Conservation (phyloP, 202 grass and related monocot genomes). For the Sporobolus alterniflorus region DNA sequence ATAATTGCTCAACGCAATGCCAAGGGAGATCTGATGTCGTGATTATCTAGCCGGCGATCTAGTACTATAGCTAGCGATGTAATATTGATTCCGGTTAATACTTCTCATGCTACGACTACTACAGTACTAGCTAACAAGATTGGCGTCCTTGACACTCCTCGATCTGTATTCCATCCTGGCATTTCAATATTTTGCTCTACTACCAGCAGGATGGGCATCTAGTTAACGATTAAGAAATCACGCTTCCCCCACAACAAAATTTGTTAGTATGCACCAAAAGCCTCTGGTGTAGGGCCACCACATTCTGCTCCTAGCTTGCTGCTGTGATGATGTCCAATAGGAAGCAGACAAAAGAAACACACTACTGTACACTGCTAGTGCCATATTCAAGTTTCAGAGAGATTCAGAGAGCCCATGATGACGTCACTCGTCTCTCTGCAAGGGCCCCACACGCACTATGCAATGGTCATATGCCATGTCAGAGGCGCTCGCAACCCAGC, state of each 20-base stretch:
- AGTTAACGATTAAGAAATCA: too few species aligned
- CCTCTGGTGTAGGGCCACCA: slow-evolving; percentile 1
- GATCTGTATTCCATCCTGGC: neutral
- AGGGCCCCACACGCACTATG: neutral
- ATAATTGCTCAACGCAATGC: slow-evolving; percentile 12
- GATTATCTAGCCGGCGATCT: neutral
- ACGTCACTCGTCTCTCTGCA: slow-evolving; percentile 23
- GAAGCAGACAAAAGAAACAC: slow-evolving; percentile 27
- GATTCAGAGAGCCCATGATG: slow-evolving; percentile 21
- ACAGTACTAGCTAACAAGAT: slow-evolving; percentile 2
- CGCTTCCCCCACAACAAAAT: too few species aligned
- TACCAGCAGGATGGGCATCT: too few species aligned
- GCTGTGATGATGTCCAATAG: slow-evolving; percentile 32
- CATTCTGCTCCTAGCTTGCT: neutral
- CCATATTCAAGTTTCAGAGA: slow-evolving; percentile 41
- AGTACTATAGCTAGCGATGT: slow-evolving; percentile 17
- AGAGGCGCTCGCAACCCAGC: neutral
- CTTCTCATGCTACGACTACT: neutral
- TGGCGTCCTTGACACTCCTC: slow-evolving; percentile 19
- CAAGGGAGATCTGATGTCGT: slow-evolving; percentile 1
- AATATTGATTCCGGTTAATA: neutral
- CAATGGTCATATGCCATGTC: slow-evolving; percentile 30
- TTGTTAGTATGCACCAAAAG: slow-evolving; percentile 1
- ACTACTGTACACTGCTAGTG: slow-evolving; percentile 7
- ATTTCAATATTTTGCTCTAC: slow-evolving; percentile 12